Base-by-base conservation (phyloP, 2,329 filamentous ascomycete species). In the Talaromyces amestolkiae region DNA sequence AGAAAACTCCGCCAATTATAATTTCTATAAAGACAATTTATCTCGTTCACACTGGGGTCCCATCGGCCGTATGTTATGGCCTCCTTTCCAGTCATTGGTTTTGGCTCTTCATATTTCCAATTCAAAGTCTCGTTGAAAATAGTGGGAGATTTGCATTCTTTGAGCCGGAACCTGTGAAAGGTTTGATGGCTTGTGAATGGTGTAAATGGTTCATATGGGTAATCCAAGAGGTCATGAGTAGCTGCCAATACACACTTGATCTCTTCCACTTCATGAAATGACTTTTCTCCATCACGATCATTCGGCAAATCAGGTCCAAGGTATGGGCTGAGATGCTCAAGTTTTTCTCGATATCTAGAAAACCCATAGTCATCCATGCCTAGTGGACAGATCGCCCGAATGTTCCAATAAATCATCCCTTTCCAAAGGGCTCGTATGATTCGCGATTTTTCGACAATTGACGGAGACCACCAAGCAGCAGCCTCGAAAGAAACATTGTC, bases 351-450 rank as follows among this genome's bases (percentile, higher is more conserved):
- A 45, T 60, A 60, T 24, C 13, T 10, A 13, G 39, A 45, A 27
- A 60, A 60, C 10, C 2, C n/a, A 47, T 13, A 19, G 17, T 60
- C 58, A 33, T 60, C 58, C 22, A 24, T 39, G 37, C 15, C 11
- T 56, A 45, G 41, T 4, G n/a, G 33, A 33, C 41, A 13, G 35
- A 62, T 62, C 53, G 58, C 35, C 53, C 39, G 59, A 51, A 63
- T 51, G 59, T 66, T 66, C 64, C 64, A 66, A 19, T 63, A 64
- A 7, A 63, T 64, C 22, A 66, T 41, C n/a, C 47, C 17, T 33
- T 47, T 63, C 64, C 64, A 66, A 22, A 63, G 54, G 1, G 64
- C 64, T 27, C 24, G 64, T 5, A 43, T 61, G 27, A 66, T 59
- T 1, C 64, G 60, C 51, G 51, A 22, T 22, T 45, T 66, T 35